Base-by-base conservation (phyloP, 257 asterid genomes). In the Ballota nigra region DNA sequence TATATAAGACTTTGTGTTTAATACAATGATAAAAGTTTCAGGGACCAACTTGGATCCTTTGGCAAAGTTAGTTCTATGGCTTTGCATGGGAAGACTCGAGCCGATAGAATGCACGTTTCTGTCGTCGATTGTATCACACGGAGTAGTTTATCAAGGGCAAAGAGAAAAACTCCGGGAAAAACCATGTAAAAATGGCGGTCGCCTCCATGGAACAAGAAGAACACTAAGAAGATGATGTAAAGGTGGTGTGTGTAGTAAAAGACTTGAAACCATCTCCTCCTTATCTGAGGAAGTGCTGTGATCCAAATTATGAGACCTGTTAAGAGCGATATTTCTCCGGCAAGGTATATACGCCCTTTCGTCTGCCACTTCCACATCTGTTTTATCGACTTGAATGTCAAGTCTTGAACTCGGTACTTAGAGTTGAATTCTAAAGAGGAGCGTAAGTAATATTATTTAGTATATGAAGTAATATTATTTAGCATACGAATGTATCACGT, bases 321-420 rank as follows among this genome's bases (percentile, higher is more conserved):
- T 24, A 80, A 13, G 28, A 88, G 89, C 56, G 89, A 73, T 28
- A 90, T 79, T 85, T 88, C 96, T 63, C 98, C 98, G 0, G 97
- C 97, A 55, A 87, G 95, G 85, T 90, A 88, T 80, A 92, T 85
- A 6, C 96, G 71, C 4, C 97, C 95, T 24, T 77, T 82, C 26
- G 73, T 86, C 80, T 90, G 98, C 98, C 97, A 92, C 78, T 72
- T 86, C 96, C 96, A 92, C 83, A 92, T 87, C 98, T 90, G 87
- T 66, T 75, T 70, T 16, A 19, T 38, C 0, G 12, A 43, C 19
- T 9, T 64, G 52, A 52, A 13, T 15, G 43, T 55, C 69, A 71
- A 15, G 31, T 38, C 24, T 20, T 59, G 33, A 13, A 20, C 8
- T 49, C 24, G 9, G 9, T 8, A 47, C 66, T 18, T 58, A 15